Base-by-base conservation (phyloP, 177 flowering plant species). In the Vitis hybrid region DNA sequence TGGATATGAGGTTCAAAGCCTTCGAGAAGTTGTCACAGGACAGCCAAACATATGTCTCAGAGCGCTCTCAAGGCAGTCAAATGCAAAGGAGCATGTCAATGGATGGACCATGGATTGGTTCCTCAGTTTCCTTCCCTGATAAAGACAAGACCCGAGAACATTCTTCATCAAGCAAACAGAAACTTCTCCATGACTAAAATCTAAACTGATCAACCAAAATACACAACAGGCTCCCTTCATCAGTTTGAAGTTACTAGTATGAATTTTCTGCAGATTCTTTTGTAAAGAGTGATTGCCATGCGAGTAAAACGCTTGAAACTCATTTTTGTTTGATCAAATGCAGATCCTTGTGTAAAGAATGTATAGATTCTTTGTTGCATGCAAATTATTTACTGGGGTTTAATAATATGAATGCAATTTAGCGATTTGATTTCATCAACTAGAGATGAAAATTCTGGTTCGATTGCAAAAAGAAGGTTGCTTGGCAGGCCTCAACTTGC, bases 1-100 rank as follows among this genome's bases (percentile, higher is more conserved):
- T 70, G 0, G 84, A 83, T 6, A 67, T 79, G 65, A 77, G 88
- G 72, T 87, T 88, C 67, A 88, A 82, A 74, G 83, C 92, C 21
- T 87, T 88, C 46, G 86, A 89, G 78, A 78, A 16, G 61, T 57
- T 81, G 1, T 82, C 92, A 49, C 87, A 82, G 3, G 92, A 91
- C 64, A 85, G 90, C 75, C 89, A 80, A 60, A 76, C 85, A 16
- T 56, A 75, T 3, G 56, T 62, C 27, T 78, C 86, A 4, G 57
- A 68, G 19, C 14, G 12, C 16, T 80, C 88, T 13, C 77, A 59
- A n/a, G 84, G 75, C 1, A 76, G 80, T 67, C 74, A 73, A 12
- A 66, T 63, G 8, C 81, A 64, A 35, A 77, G 74, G 64, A 74
- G 79, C 69, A 63, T 76, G 15, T 81, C 87, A 0, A 75, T 65